phyloP scores from a whole-genome alignment of 352 stramenopile species.

The Phytophthora agathidicida region DNA sequence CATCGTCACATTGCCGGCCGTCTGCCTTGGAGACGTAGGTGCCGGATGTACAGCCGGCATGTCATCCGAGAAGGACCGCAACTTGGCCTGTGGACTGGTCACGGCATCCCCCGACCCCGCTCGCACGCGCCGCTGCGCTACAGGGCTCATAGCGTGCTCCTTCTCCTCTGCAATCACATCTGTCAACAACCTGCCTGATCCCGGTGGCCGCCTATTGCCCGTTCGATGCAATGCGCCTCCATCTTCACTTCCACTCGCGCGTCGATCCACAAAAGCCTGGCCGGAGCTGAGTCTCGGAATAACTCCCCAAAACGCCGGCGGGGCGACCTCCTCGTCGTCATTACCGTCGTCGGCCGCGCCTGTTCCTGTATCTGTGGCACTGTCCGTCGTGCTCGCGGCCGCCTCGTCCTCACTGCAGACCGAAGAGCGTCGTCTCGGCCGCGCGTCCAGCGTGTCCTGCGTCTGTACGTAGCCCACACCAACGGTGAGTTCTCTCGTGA shows the following conservation, averaged over 20 bases:
- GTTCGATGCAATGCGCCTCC: constrained; percentile 25
- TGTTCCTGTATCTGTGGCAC: constrained; percentile 5
- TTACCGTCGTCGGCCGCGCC: not conserved
- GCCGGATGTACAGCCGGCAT: constrained; percentile 45
- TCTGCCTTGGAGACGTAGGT: constrained; percentile 43
- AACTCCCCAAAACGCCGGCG: constrained; percentile 50
- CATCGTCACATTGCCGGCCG: constrained; percentile 79
- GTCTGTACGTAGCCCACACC: constrained; percentile 66
- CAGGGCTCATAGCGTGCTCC: not conserved
- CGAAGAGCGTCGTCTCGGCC: constrained; percentile 24
- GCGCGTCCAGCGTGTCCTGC: constrained; percentile 76
- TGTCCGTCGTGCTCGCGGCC: not conserved
- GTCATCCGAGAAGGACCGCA: constrained; percentile 61
- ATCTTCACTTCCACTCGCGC: constrained; percentile 54
- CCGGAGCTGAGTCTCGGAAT: constrained; percentile 85
- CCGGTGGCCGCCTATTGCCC: constrained; percentile 11
- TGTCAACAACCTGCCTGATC: constrained; percentile 33
- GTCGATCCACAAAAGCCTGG: constrained; percentile 82
- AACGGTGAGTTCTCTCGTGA: constrained; percentile 62
- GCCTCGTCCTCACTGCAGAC: constrained; percentile 28
- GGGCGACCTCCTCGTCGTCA: constrained; percentile 29
- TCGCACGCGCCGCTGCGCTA: constrained; percentile 5
- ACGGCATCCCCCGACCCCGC: constrained; percentile 15
- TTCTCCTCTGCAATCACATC: constrained; percentile 68
- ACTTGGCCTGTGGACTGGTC: constrained; percentile 46